These are phyloP conservation scores for Colletotrichum ledebouriae DNA, from an alignment of 2,329 filamentous ascomycete species.

Conservation along the genomic window DNA sequence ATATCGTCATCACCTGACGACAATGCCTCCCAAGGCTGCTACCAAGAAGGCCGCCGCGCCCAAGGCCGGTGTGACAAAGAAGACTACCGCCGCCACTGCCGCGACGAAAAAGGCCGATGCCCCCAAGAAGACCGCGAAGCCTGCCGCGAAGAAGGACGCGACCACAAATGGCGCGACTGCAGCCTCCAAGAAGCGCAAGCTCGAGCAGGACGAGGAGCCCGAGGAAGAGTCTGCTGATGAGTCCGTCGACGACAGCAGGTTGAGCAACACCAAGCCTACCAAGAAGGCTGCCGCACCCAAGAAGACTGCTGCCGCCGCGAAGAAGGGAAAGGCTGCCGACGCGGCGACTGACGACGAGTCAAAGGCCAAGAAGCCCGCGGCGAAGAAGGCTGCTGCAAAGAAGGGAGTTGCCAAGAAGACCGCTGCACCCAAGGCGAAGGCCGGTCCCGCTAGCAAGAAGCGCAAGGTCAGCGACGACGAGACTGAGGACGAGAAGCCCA, in stretches of 20 bases:
- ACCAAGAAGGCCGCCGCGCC: conserved; percentile 46
- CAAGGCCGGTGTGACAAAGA: conserved; percentile 48
- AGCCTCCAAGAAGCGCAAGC: conserved; percentile 42
- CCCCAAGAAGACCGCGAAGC: conserved; percentile 45
- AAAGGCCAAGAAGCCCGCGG: conserved; percentile 58
- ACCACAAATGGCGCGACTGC: conserved; percentile 46
- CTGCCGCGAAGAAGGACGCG: conserved; percentile 46
- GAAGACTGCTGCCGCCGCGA: conserved; percentile 39
- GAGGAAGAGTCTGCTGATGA: conserved; percentile 25
- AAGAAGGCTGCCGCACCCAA: conserved; percentile 52
- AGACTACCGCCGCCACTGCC: conserved; percentile 43
- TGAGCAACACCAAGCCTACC: conserved; percentile 43
- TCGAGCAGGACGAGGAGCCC: conserved; percentile 17
- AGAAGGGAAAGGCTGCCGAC: conserved; percentile 62
- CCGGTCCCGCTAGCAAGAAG: conserved; percentile 41
- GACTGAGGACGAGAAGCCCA: conserved; percentile 43
- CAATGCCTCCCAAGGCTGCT: conserved; percentile 47
- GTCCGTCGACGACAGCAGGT: conserved; percentile 14
- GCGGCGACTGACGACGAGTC: conserved; percentile 49
- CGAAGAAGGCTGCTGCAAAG: conserved; percentile 67
- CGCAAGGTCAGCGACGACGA: conserved; percentile 41
- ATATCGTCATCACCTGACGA: conserved; percentile 24
- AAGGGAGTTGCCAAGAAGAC: conserved; percentile 41
- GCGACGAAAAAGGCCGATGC: conserved; percentile 48
- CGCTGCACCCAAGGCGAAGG: conserved; percentile 29